These are phyloP conservation scores for Leishmania guyanensis DNA, from an alignment of 208 protist species.

Conservation along the genomic window DNA sequence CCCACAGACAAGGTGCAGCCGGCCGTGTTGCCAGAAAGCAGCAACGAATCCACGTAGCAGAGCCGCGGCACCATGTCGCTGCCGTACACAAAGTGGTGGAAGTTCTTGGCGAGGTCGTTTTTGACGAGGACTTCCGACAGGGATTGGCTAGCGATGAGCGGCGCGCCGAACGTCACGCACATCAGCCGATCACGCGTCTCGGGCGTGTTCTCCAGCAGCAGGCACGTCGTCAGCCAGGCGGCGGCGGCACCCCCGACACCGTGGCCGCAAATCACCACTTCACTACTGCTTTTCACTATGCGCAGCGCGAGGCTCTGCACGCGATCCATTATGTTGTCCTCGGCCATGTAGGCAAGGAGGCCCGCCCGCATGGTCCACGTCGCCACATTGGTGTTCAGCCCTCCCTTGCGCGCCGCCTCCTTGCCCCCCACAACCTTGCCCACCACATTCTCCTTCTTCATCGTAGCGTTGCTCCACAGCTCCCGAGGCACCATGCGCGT, in stretches of 20 bases:
- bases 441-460: conserved; percentile 7
- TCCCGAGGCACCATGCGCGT: conserved; percentile 25
- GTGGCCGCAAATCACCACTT: conserved; percentile 54
- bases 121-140: conserved; percentile 30
- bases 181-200: conserved; percentile 30
- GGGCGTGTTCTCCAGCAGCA: conserved; percentile 44
- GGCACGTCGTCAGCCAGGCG: conserved; percentile 19
- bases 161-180: conserved; percentile 55
- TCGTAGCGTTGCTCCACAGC: conserved; percentile 32
- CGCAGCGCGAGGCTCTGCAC: conserved; percentile 25
- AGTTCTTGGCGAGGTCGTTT: conserved; percentile 21
- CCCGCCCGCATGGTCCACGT: conserved; percentile 23
- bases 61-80: conserved; percentile 76
- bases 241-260: conserved; percentile 42
- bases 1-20: conserved; percentile 19
- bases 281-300: conserved; percentile 25
- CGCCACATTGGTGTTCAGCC: conserved; percentile 10
- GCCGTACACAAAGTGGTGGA: conserved; percentile 76
- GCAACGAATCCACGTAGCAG: conserved; percentile 42
- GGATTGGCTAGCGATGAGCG: conserved; percentile 30
- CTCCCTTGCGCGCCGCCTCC: neutral
- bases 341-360: conserved; percentile 23
- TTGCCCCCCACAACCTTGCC: conserved; percentile 28
- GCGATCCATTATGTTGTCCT: conserved; percentile 14
- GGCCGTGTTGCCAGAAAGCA: conserved; percentile 27